Conservation (phyloP, 345 rosid genomes). For the Combretum micranthum region DNA sequence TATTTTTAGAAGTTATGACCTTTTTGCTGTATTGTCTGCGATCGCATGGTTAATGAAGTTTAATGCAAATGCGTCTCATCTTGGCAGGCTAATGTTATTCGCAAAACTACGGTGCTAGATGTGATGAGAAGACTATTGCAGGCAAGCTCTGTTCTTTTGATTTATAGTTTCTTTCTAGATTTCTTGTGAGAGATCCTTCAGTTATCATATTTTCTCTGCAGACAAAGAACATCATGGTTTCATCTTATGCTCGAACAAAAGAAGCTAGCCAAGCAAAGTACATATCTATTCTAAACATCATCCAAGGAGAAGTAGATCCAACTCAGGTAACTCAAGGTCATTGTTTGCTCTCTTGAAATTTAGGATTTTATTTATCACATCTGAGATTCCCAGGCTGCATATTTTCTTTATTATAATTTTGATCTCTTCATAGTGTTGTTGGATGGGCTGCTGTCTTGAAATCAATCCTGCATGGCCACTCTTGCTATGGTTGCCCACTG, state of each 20-base stretch:
- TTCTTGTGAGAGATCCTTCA: slow-evolving; percentile 6
- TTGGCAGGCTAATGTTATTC: slow-evolving; percentile 87
- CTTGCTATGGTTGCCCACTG: too few relatives aligned
- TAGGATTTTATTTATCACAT: too few relatives aligned
- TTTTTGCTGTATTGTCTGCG: too few relatives aligned
- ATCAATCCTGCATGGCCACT: too few relatives aligned
- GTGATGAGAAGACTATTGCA: slow-evolving; percentile 98
- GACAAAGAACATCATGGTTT: slow-evolving; percentile 96
- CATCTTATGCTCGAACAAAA: slow-evolving; percentile 92
- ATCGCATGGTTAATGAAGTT: slow-evolving; percentile 2
- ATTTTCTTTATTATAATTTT: too few relatives aligned
- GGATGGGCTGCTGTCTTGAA: too few relatives aligned
- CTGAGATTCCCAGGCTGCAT: too few relatives aligned
- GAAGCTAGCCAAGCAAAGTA: slow-evolving; percentile 99
- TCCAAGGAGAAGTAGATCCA: slow-evolving; percentile 99
- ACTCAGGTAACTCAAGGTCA: slow-evolving; percentile 56
- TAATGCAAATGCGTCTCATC: slow-evolving; percentile 19
- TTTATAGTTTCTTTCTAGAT: slow-evolving; percentile 7
- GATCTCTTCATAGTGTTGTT: too few relatives aligned
- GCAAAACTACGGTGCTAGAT: slow-evolving; percentile 94
- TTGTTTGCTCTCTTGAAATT: too few relatives aligned
- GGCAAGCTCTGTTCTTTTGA: slow-evolving; percentile 25
- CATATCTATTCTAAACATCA: slow-evolving; percentile 88
- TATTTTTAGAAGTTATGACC: too few relatives aligned
- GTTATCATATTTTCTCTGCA: slow-evolving; percentile 21